These are phyloP conservation scores for Cladophialophora immunda DNA, from an alignment of 2,329 filamentous ascomycete genomes.

Conservation along the genomic window DNA sequence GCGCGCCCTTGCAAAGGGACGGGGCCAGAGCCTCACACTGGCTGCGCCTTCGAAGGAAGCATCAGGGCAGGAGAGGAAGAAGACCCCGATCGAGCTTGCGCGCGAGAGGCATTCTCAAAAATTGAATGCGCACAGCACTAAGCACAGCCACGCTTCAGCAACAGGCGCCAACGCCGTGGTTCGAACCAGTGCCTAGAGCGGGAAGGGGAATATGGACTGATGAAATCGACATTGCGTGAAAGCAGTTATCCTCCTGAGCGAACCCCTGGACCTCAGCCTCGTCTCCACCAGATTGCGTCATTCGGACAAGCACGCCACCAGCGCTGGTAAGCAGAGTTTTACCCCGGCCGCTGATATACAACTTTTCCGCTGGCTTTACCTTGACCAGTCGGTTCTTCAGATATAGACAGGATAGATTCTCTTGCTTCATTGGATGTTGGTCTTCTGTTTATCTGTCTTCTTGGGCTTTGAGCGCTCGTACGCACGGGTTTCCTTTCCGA, in stretches of 20 bases:
- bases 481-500: not conserved
- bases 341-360: not conserved
- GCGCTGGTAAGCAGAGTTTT: constrained; percentile 12
- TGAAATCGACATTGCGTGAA: not conserved
- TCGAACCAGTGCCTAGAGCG: constrained; percentile 30
- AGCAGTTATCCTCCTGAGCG: not conserved
- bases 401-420: not conserved
- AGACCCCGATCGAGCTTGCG: constrained; percentile 65
- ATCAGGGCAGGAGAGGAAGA: constrained; percentile 45
- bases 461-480: not conserved
- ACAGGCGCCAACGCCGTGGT: constrained; percentile 34
- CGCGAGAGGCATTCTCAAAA: constrained; percentile 63
- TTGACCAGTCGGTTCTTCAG: not conserved
- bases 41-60: constrained; percentile 25
- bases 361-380: not conserved
- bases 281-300: constrained; percentile 31
- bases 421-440: not conserved
- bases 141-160: constrained; percentile 42
- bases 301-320: constrained; percentile 19
- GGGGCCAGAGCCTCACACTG: constrained; percentile 36
- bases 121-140: constrained; percentile 40
- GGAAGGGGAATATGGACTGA: not conserved
- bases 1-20: constrained; percentile 68
- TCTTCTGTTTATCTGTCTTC: not conserved
- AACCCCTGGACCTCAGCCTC: constrained; percentile 13